phyloP scores from a whole-genome alignment of 257 asterid genomes.

The Cordia subcordata region DNA sequence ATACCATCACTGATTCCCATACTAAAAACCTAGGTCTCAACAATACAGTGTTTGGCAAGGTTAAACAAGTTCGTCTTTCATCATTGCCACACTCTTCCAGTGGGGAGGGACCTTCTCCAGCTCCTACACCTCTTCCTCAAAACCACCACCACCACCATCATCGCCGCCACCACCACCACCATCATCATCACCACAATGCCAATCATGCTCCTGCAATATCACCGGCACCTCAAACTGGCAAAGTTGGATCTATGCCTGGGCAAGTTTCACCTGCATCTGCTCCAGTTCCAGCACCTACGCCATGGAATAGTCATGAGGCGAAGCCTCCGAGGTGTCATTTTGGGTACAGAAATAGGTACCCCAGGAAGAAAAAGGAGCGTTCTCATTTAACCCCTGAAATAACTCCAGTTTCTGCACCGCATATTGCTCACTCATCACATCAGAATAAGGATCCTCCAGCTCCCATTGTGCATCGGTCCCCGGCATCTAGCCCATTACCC shows the following conservation, averaged over 20 bases:
- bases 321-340: conserved; percentile 60
- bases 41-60: conserved; percentile 87
- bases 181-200: conserved; percentile 38
- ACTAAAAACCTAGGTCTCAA: conserved; percentile 85
- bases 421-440: conserved; percentile 43
- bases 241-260: conserved; percentile 25
- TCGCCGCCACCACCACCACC: conserved; percentile 42
- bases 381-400: conserved; percentile 43
- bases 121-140: conserved; percentile 43
- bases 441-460: conserved; percentile 25
- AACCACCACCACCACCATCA: conserved; percentile 43
- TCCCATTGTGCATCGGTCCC: conserved; percentile 30
- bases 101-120: conserved; percentile 43
- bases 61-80: conserved; percentile 93
- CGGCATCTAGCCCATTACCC: conserved; percentile 53
- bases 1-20: conserved; percentile 64
- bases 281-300: conserved; percentile 35
- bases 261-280: conserved; percentile 31
- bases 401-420: conserved; percentile 53
- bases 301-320: conserved; percentile 31
- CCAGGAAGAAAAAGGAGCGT: conserved; percentile 40
- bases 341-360: conserved; percentile 38
- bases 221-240: conserved; percentile 51
- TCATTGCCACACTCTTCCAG: conserved; percentile 66
- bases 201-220: conserved; percentile 50